Evolutionary conservation across 805 yeast genomes (phyloP), one percentile per base, ranked within the genome.

Genomic region (Myxozyma sirexii): DNA sequence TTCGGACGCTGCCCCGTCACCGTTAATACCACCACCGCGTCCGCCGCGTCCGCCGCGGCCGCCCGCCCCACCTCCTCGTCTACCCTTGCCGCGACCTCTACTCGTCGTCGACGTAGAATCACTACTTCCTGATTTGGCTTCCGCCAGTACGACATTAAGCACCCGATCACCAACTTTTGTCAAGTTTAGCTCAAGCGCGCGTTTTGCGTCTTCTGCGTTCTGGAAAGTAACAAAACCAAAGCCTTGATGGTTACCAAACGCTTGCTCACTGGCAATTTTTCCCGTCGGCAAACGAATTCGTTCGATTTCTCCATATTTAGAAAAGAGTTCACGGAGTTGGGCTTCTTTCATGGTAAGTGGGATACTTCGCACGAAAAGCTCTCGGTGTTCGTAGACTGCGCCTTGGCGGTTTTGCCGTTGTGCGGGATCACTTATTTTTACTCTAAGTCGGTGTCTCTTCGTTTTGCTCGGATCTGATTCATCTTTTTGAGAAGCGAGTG

Each of bases 141-240:
- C 61, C 5, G 88, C 82, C 4, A 80, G 69, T 0, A 77, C 73
- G 0, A 86, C 86, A 12, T 74, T 74, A 1, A 88, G 74, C 0
- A 66, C 71, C 44, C 88, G 71, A 0, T 80, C 84, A 41, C 76
- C 77, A 1, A 86, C 61, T 2, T 72, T 70, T 0, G 73, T 65
- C 7, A 77, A 75, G 62, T 84, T 76, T 48, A 79, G 62, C 8
- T 70, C 68, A 12, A 84, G 63, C 0, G 90, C 84, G 2, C 69
- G 69, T 0, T 72, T 67, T 0, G 90, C 88, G 2, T 77, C 79
- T 0, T 75, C 77, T 7, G 71, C 69, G 0, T 72, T 71, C 1
- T 68, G 58, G 65, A 83, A 87, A 0, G 82, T 75, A 0, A 88
- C 73, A 68, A 88, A 87, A 0, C 86, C 96, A 70, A 79, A 85